These are phyloP conservation scores for Venturia carpophila DNA, from an alignment of 2,329 filamentous ascomycete species.

Conservation along the genomic window DNA sequence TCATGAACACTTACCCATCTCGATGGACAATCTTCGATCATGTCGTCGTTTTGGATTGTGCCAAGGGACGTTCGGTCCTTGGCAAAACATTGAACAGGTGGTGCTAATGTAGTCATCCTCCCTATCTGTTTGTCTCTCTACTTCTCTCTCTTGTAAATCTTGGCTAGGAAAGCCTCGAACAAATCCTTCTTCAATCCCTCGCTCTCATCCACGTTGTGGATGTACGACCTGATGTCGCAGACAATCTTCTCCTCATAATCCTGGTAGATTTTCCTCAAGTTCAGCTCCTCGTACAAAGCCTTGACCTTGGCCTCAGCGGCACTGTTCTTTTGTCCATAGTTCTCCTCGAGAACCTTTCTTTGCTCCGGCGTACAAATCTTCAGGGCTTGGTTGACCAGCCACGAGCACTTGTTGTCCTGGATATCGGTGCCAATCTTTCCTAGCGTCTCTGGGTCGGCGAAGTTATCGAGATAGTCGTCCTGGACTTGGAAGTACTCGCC, in stretches of 20 bases:
- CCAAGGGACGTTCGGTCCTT: not conserved
- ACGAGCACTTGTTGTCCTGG: constrained; percentile 99
- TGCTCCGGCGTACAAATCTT: constrained; percentile 74
- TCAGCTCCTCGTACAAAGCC: constrained; percentile 76
- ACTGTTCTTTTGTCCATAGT: constrained; percentile 89
- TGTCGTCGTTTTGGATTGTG: not conserved
- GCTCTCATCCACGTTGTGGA: constrained; percentile 73
- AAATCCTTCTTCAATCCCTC: constrained; percentile 83
- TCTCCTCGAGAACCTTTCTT: constrained; percentile 76
- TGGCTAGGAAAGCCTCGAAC: constrained; percentile 82
- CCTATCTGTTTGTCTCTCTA: constrained; percentile 32
- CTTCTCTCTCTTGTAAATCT: constrained; percentile 98
- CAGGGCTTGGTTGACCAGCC: constrained; percentile 93
- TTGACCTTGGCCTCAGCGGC: constrained; percentile 79
- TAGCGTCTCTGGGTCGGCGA: constrained; percentile 82
- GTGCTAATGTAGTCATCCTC: not conserved
- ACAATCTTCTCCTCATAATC: constrained; percentile 86
- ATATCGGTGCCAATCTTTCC: constrained; percentile 99
- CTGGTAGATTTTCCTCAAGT: constrained; percentile 74
- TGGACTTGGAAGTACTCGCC: constrained; percentile 99
- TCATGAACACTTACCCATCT: no score
- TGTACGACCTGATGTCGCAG: constrained; percentile 65
- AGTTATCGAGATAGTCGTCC: constrained; percentile 98
- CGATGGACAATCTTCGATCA: not conserved
- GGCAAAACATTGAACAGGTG: not conserved